Conservation (phyloP, 2,329 filamentous ascomycete species). For the Phyllosticta citrichinensis region DNA sequence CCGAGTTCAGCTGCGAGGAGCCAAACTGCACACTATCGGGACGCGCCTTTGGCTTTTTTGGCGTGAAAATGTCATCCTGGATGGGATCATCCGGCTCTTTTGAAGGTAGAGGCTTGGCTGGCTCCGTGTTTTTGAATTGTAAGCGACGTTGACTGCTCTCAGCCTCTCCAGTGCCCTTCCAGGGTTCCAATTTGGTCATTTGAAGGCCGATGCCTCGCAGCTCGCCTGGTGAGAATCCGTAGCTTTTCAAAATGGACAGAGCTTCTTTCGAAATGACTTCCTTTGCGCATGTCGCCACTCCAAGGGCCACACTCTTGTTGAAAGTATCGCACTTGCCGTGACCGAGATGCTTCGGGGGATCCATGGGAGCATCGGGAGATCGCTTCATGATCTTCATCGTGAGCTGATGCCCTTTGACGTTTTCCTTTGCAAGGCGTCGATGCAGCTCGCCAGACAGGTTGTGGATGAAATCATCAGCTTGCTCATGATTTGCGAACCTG, state of each 20-base stretch:
- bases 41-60: conserved; percentile 22
- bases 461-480: conserved; percentile 83
- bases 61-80: conserved; percentile 36
- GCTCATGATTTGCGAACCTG: conserved; percentile 80
- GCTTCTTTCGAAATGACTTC: conserved; percentile 70
- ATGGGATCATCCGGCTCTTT: conserved; percentile 31
- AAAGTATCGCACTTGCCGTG: conserved; percentile 93
- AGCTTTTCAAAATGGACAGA: conserved; percentile 70
- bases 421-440: conserved; percentile 67
- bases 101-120: conserved; percentile 16
- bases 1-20: conserved; percentile 25
- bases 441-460: conserved; percentile 80
- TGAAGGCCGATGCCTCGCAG: conserved; percentile 87
- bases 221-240: conserved; percentile 79
- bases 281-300: conserved; percentile 69
- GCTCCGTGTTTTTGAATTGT: conserved; percentile 49
- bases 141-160: conserved; percentile 74
- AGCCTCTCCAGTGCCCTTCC: conserved; percentile 50
- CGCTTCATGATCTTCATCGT: conserved; percentile 94
- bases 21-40: conserved; percentile 28
- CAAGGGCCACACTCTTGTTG: conserved; percentile 77
- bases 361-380: conserved; percentile 74
- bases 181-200: conserved; percentile 80
- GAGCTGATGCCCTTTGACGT: conserved; percentile 77
- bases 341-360: conserved; percentile 85